Conservation (phyloP, 1,139 yeast genomes). For the Lodderomyces metapsilosis region DNA sequence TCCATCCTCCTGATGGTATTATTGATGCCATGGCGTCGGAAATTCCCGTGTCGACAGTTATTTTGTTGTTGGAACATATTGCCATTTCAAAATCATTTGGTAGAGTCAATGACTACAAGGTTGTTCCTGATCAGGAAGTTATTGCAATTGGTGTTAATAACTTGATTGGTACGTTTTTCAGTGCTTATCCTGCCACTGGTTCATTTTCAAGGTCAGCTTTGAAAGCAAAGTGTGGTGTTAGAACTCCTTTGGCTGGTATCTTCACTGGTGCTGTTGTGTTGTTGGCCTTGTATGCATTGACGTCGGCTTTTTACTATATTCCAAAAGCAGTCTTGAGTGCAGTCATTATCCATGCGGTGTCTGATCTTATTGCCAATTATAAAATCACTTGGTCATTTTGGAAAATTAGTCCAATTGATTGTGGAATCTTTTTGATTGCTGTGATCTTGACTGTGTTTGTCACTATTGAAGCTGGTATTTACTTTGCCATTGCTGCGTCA, state of each 20-base stretch:
- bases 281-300: constrained; percentile 79
- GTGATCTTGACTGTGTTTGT: constrained; percentile 79
- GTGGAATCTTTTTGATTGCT: constrained; percentile 71
- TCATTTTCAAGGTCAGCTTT: constrained; percentile 93
- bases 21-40: constrained; percentile 65
- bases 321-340: constrained; percentile 88
- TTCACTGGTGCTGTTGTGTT: constrained; percentile 88
- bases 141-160: constrained; percentile 93
- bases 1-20: constrained; percentile 63
- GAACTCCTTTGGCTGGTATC: constrained; percentile 91
- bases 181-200: constrained; percentile 95
- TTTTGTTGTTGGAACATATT: constrained; percentile 84
- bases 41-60: constrained; percentile 80
- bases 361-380: constrained; percentile 77
- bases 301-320: constrained; percentile 81
- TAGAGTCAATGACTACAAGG: constrained; percentile 85
- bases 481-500: constrained; percentile 86
- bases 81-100: constrained; percentile 94
- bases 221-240: constrained; percentile 92
- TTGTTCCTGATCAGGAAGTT: constrained; percentile 90
- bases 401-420: constrained; percentile 75
- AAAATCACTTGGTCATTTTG: constrained; percentile 72
- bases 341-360: constrained; percentile 92
- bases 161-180: constrained; percentile 85
- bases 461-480: constrained; percentile 84